These are phyloP conservation scores for Populus hybrid DNA, from an alignment of 441 rosid genomes.

Conservation along the genomic window DNA sequence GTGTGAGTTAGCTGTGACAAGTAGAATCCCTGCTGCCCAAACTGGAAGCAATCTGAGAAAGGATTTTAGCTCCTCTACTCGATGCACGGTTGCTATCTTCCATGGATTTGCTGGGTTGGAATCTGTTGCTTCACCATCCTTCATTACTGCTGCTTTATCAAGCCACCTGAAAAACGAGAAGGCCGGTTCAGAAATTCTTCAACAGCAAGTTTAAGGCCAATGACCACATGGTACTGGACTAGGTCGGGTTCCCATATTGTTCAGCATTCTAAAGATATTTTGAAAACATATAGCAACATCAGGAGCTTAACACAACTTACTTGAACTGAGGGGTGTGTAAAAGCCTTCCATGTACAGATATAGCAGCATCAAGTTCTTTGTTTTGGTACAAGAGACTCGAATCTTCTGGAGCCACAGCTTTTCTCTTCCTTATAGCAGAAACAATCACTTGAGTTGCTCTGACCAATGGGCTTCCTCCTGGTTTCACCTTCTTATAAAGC, in stretches of 20 bases:
- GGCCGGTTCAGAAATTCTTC: not conserved
- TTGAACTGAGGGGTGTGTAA: constrained; percentile 53
- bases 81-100: constrained; percentile 51
- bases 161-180: constrained; percentile 37
- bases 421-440: constrained; percentile 57
- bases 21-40: constrained; percentile 51
- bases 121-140: constrained; percentile 28
- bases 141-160: constrained; percentile 55
- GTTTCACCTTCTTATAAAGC: constrained; percentile 45
- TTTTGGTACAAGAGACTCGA: constrained; percentile 37
- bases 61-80: constrained; percentile 63
- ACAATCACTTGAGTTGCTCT: constrained; percentile 50
- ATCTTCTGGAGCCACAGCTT: constrained; percentile 27
- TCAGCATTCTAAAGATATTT: not conserved
- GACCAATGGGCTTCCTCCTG: constrained; percentile 56
- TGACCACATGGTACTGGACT: not conserved
- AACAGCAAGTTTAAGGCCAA: not conserved
- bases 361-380: constrained; percentile 42
- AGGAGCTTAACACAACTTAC: constrained; percentile 25
- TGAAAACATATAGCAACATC: too few species aligned
- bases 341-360: constrained; percentile 50
- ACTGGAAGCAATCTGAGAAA: constrained; percentile 52
- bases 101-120: constrained; percentile 36
- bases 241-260: not conserved
- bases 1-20: constrained; percentile 48